Percentiles rank a stretch among this genome's conserved stretches.
These are phyloP conservation scores for Porcisia hertigi DNA, from an alignment of 208 protist species.

Conservation along the genomic window DNA sequence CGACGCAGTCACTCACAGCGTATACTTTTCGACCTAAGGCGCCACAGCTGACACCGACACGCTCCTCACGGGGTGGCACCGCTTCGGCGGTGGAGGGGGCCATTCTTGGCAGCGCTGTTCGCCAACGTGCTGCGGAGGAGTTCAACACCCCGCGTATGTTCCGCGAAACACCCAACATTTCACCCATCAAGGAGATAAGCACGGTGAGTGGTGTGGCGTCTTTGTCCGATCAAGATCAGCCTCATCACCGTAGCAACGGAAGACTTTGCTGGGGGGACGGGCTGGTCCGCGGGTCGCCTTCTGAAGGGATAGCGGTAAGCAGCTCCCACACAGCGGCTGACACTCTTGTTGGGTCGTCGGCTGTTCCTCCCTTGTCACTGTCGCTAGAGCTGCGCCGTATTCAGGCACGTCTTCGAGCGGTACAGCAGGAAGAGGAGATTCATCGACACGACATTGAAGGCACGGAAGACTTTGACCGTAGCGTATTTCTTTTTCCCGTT, in stretches of 20 bases:
- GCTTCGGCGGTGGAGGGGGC: constrained; percentile 15
- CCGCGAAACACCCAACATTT: constrained; percentile 38
- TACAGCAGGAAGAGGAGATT: constrained; percentile 69
- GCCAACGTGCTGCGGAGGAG: constrained; percentile 3
- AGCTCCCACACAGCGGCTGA: not conserved
- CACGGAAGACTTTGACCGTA: constrained; percentile 64
- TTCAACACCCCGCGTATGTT: constrained; percentile 7
- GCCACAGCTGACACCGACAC: constrained; percentile 2
- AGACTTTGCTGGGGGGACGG: constrained; percentile 3
- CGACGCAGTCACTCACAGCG: constrained; percentile 12
- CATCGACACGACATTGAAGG: constrained; percentile 65
- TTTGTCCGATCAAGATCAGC: constrained; percentile 15
- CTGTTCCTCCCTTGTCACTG: not conserved
- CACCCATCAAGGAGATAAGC: constrained; percentile 34
- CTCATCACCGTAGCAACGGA: constrained; percentile 10
- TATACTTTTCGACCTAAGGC: constrained; percentile 10
- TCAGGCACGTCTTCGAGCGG: constrained; percentile 41
- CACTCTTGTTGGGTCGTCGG: not conserved
- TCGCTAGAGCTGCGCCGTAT: constrained; percentile 33
- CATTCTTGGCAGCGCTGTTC: constrained; percentile 17
- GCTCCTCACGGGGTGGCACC: not conserved
- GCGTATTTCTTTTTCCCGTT: constrained; percentile 58
- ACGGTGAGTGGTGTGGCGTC: constrained; percentile 20
- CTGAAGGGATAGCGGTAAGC: not conserved
- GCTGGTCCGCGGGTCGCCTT: not conserved